Conservation (phyloP, 192 early-diverging fungal genomes). For the Entomortierella chlamydospora region DNA sequence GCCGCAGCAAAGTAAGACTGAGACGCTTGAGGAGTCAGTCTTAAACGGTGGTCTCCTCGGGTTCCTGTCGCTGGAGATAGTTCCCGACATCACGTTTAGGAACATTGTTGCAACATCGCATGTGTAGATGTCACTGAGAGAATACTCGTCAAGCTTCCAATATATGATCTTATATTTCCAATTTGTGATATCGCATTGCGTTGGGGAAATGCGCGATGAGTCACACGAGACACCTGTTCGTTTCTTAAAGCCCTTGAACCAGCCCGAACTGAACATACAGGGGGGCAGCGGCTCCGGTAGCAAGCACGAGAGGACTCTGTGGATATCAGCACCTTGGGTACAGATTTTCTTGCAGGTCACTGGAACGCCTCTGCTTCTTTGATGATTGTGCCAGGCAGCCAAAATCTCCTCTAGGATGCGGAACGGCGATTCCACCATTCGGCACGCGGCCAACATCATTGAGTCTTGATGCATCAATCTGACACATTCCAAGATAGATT, state of each 20-base stretch:
- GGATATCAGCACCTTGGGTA: background rate
- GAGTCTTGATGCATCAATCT: background rate
- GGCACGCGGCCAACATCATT: background rate
- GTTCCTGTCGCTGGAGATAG: background rate
- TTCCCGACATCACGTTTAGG: background rate
- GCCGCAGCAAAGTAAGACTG: background rate
- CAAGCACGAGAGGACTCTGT: background rate
- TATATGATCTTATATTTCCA: background rate
- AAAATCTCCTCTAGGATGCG: background rate
- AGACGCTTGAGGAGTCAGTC: background rate
- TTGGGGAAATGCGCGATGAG: background rate
- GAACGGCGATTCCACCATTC: background rate
- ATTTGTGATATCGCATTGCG: background rate
- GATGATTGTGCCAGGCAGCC: background rate
- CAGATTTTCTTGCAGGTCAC: background rate
- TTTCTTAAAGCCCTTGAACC: background rate
- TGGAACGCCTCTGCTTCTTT: background rate
- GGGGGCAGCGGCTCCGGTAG: background rate
- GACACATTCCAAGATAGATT: background rate
- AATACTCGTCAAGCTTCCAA: background rate
- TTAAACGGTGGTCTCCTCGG: background rate
- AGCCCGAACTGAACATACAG: background rate
- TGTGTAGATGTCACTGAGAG: constrained; percentile 7
- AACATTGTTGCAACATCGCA: constrained; percentile 1
- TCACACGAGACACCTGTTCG: background rate